Base-by-base conservation (phyloP, 768 basidiomycete species). In the Psilocybe tampanensis region DNA sequence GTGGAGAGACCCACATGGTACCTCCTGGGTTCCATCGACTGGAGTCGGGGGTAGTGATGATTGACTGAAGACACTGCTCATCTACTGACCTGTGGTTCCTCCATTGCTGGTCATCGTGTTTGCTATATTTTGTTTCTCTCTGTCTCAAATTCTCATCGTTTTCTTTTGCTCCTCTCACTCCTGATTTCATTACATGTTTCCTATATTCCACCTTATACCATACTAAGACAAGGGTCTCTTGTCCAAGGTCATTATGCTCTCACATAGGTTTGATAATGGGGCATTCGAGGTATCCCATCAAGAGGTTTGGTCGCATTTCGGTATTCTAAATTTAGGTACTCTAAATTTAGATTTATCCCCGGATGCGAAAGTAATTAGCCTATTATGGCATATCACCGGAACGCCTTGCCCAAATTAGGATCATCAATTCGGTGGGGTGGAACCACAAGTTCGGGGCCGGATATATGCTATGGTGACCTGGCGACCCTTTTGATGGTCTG, bases 111-210 rank as follows among this genome's bases (percentile, higher is more conserved):
- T 22, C 23, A 24, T 19, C n/a, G 13, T 15, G 22, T 45, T 33
- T 26, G n/a, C 45, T 60, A 39, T 62, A 42, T 59, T 52, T 42
- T 60, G 64, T 64, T 60, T 50, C 62, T 60, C 54, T 62, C 47
- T 59, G 44, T 70, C 64, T 60, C 59, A n/a, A n/a, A n/a, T n/a
- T n/a, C n/a, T n/a, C n/a, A n/a, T n/a, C n/a, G n/a, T n/a, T 36
- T 58, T 62, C 52, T 50, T 64, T 29, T 24, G 26, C 32, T 21
- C 42, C 52, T 43, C 12, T 34, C 52, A 29, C 26, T 43, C 42
- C n/a, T 44, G 21, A 23, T 22, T 55, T 47, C 13, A 17, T 21
- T 47, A 47, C 29, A 39, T 24, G 21, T 17, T 47, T 56, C 18
- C 12, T 32, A 3, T 34, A 39, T 43, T 41, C 58, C 29, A 60